Evolutionary conservation across 257 asterid species (phyloP), one percentile per base, ranked within the genome.

Genomic region (Penstemon newberryi): DNA sequence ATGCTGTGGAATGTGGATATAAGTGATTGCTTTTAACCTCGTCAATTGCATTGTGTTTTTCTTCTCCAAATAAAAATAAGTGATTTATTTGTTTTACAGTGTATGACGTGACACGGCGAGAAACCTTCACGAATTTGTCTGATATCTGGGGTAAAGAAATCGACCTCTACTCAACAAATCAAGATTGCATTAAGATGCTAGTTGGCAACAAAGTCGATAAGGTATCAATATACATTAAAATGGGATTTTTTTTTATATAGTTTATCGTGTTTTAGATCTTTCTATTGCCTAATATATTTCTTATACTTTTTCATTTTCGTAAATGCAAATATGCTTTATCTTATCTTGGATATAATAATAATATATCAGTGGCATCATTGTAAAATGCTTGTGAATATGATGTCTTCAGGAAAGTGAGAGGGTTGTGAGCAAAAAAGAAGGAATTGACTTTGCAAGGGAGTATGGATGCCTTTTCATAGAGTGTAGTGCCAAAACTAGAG

Each of bases 131-230:
- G 6, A 89, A 91, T 77, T 87, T 91, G 8, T 87, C 88, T 79
- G 96, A 91, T 71, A 85, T 91, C 58, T 91, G 97, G 97, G 93
- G 90, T 65, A 91, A 87, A 80, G 96, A 91, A 77, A 85, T 91
- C 11, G 97, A 91, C 76, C 90, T 85, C 59, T 87, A 89, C 81
- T 87, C 96, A 6, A 86, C 97, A 69, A 87, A 87, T 78, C 92
- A 86, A 84, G 95, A 87, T 66, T 89, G 95, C 80, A 87, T 91
- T 75, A 91, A 91, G 87, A 91, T 91, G 97, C 95, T 91, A 3
- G 97, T 91, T 2, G 96, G 97, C 67, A 91, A 91, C 86, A 91
- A 91, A 84, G 97, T 91, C 39, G 97, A 89, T 65, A 89, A 88
- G 96, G 97, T 88, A 83, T 56, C 41, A 54, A 47, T 66, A 40